A percentile compares a stretch with the other conserved stretches of the same genome.
These are phyloP conservation scores for Kodamaea leandrae DNA, from an alignment of 805 yeast species.

Conservation along the genomic window DNA sequence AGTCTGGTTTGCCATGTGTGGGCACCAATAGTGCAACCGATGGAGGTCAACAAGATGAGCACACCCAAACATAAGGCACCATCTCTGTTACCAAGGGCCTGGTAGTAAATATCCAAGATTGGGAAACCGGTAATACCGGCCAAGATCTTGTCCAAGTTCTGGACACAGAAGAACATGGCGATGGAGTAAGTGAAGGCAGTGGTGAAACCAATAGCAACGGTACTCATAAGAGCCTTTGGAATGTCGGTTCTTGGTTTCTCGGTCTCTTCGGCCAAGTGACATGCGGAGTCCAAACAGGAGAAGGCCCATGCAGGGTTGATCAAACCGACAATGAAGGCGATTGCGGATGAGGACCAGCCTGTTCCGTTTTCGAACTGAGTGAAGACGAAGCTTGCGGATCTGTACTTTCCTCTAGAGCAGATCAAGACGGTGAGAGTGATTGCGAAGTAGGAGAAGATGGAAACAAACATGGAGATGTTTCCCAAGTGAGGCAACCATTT, in stretches of 20 bases:
- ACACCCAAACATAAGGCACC: slow-evolving; percentile 39
- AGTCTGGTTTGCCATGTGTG: slow-evolving; percentile 46
- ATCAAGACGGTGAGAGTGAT: slow-evolving; percentile 40
- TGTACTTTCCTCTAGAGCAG: slow-evolving; percentile 34
- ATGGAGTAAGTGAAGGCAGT: slow-evolving; percentile 40
- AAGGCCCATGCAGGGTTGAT: slow-evolving; percentile 40
- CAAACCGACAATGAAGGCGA: slow-evolving; percentile 39
- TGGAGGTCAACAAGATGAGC: slow-evolving; percentile 34
- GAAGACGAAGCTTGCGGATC: slow-evolving; percentile 26
- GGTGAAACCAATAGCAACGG: slow-evolving; percentile 40
- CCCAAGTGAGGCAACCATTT: slow-evolving; percentile 35
- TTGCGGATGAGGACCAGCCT: slow-evolving; percentile 32
- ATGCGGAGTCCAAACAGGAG: slow-evolving; percentile 40
- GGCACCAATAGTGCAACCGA: slow-evolving; percentile 38
- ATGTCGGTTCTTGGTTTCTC: slow-evolving; percentile 36
- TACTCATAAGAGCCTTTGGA: slow-evolving; percentile 39
- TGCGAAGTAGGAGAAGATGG: slow-evolving; percentile 33
- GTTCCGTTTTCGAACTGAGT: slow-evolving; percentile 24
- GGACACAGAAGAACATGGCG: slow-evolving; percentile 40
- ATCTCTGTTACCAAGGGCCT: slow-evolving; percentile 32
- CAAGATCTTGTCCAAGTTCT: slow-evolving; percentile 29
- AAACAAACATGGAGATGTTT: slow-evolving; percentile 33
- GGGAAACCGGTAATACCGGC: slow-evolving; percentile 36
- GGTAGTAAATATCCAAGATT: slow-evolving; percentile 39
- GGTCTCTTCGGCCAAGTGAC: slow-evolving; percentile 44